Percentiles rank a stretch among this genome's conserved stretches.
phyloP scores from a whole-genome alignment of 805 yeast genomes.

The Lachancea lanzarotensis region DNA sequence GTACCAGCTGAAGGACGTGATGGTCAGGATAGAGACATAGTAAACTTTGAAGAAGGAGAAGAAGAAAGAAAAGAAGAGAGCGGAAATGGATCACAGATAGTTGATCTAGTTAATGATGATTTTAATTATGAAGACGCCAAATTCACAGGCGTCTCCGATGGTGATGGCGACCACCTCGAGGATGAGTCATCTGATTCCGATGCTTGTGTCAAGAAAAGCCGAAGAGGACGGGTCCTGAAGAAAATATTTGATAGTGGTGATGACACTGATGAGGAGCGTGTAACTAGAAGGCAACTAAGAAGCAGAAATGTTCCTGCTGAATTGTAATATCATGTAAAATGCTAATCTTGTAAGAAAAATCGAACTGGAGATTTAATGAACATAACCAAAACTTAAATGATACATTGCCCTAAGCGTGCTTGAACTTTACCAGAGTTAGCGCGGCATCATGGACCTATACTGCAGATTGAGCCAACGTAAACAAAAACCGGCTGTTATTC shows the following conservation, averaged over 20 bases:
- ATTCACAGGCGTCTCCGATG: conserved; percentile 1
- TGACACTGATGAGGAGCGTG: conserved; percentile 1
- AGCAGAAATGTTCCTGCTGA: conserved; percentile 1
- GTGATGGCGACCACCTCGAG: conserved; percentile 9
- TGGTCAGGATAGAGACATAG: neutral
- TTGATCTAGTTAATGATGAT: neutral
- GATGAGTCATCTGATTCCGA: neutral
- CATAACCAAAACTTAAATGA: conserved; percentile 5
- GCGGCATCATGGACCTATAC: neutral
- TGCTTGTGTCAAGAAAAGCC: neutral
- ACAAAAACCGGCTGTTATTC: conserved; percentile 6
- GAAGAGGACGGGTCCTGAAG: conserved; percentile 7
- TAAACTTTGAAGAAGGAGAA: conserved; percentile 12
- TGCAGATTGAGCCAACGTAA: neutral
- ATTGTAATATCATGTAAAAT: conserved; percentile 7
- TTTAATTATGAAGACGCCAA: conserved; percentile 1
- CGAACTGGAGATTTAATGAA: neutral
- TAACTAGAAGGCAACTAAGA: conserved; percentile 2
- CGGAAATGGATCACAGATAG: neutral
- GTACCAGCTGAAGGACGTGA: neutral
- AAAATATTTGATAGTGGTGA: conserved; percentile 3
- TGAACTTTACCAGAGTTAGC: neutral
- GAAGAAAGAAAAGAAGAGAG: conserved; percentile 14
- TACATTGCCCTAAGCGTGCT: conserved; percentile 2
- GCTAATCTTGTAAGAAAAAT: neutral